Conservation (phyloP, 108 stramenopile species). For the Nitzschia sp. region DNA sequence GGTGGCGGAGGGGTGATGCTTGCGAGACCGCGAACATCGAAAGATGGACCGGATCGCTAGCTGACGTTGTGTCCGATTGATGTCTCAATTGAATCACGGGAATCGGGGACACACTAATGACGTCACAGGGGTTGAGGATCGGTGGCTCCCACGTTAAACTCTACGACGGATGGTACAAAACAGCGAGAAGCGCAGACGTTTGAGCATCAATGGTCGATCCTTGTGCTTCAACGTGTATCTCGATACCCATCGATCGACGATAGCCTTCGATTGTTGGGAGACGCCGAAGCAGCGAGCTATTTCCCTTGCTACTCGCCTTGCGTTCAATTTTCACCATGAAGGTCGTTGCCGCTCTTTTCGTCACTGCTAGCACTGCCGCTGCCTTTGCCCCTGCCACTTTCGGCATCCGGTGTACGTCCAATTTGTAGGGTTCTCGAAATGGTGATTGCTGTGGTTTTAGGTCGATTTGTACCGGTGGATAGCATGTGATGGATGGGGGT, state of each 20-base stretch:
- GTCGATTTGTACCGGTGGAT: neutral
- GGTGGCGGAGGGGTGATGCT: neutral
- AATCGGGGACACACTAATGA: too few relatives aligned
- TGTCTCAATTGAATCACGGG: conserved; percentile 7
- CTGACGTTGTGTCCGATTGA: neutral
- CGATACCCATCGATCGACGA: neutral
- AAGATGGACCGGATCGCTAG: too few relatives aligned
- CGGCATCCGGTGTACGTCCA: conserved; percentile 74
- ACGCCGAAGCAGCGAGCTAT: neutral
- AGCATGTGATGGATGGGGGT: neutral
- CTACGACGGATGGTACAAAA: neutral
- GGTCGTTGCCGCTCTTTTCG: conserved; percentile 67
- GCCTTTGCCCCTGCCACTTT: conserved; percentile 81
- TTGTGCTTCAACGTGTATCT: conserved; percentile 15
- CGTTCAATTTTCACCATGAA: conserved; percentile 47
- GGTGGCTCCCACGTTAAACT: neutral
- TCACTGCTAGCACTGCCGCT: conserved; percentile 70
- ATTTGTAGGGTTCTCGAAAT: neutral
- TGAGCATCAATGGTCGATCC: conserved; percentile 7
- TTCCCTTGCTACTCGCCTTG: neutral
- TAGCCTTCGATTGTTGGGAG: neutral
- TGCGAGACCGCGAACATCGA: too few relatives aligned
- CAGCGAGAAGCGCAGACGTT: too few relatives aligned
- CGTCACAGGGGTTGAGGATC: neutral
- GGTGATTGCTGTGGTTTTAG: neutral